Conservation (phyloP, 345 rosid species). For the Mangifera indica region DNA sequence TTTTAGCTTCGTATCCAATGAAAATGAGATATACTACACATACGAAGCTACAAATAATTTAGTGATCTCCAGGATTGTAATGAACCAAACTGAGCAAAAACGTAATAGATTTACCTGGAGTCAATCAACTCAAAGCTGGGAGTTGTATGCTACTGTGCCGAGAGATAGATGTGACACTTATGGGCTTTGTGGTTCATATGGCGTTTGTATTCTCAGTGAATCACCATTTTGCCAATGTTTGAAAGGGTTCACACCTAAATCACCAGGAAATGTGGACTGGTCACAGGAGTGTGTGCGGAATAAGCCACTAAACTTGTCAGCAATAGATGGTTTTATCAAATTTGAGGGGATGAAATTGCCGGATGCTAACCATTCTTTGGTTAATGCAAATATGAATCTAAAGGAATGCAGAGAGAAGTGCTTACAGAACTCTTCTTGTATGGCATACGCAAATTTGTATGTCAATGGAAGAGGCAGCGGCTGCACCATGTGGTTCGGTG, state of each 20-base stretch:
- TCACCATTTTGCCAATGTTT: slow-evolving; percentile 18
- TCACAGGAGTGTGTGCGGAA: slow-evolving; percentile 33
- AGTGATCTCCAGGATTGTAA: slow-evolving; percentile 12
- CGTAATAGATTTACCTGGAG: slow-evolving; percentile 9
- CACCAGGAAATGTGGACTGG: background rate
- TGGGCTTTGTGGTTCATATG: slow-evolving; percentile 23
- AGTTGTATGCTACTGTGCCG: slow-evolving; percentile 7
- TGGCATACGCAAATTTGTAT: slow-evolving; percentile 34
- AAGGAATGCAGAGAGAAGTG: slow-evolving; percentile 34
- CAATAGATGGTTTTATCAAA: no score
- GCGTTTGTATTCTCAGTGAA: background rate
- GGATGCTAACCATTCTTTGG: no score
- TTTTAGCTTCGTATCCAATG: slow-evolving; percentile 16
- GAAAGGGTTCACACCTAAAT: slow-evolving; percentile 18
- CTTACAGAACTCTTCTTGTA: slow-evolving; percentile 36
- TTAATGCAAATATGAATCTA: no score
- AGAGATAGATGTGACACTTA: slow-evolving; percentile 13
- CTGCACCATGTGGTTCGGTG: slow-evolving; percentile 35
- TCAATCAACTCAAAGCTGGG: slow-evolving; percentile 1
- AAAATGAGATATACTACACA: slow-evolving; percentile 17
- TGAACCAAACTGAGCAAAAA: slow-evolving; percentile 16
- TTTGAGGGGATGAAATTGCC: no score
- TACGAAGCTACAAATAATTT: background rate
- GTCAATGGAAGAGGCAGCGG: slow-evolving; percentile 32
- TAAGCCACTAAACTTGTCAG: slow-evolving; percentile 31